phyloP scores from a whole-genome alignment of 495 filamentous ascomycete species.

The Astrothelium subdiscretum region DNA sequence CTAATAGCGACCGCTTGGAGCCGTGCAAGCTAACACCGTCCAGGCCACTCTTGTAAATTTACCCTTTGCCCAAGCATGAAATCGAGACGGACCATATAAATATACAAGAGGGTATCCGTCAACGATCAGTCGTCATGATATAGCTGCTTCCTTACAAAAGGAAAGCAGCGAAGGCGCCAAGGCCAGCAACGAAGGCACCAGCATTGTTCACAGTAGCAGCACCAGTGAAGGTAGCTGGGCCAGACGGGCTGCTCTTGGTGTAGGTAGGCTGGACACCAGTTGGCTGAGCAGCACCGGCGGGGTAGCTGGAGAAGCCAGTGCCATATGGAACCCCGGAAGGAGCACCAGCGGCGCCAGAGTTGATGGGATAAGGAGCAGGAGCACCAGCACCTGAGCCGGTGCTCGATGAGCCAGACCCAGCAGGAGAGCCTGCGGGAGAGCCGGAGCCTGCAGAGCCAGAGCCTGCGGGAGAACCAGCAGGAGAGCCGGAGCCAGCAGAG shows the following conservation, averaged over 20 bases:
- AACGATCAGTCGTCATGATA: not conserved
- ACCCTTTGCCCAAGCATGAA: not conserved
- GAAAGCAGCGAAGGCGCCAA: not conserved
- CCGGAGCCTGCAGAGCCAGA: not conserved
- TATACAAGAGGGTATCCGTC: not conserved
- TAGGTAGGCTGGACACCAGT: not conserved
- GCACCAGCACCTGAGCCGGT: not conserved
- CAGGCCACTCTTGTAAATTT: not conserved
- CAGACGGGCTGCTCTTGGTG: constrained; percentile 1
- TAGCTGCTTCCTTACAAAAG: not conserved
- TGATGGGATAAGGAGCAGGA: not conserved
- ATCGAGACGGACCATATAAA: not conserved
- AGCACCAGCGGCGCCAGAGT: not conserved
- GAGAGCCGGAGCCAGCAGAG: not conserved
- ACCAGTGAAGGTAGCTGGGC: constrained; percentile 1
- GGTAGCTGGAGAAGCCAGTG: not conserved
- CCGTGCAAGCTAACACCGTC: not conserved
- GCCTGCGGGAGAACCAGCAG: not conserved
- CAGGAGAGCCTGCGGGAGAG: not conserved
- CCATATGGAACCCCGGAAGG: not conserved
- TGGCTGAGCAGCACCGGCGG: not conserved
- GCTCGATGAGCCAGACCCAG: not conserved
- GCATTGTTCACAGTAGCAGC: not conserved
- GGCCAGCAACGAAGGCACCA: not conserved
- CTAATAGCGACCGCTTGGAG: not conserved